A percentile compares a stretch with the other conserved stretches of the same genome.
phyloP scores from a whole-genome alignment of 495 filamentous ascomycete species.

The Tuber magnatum region DNA sequence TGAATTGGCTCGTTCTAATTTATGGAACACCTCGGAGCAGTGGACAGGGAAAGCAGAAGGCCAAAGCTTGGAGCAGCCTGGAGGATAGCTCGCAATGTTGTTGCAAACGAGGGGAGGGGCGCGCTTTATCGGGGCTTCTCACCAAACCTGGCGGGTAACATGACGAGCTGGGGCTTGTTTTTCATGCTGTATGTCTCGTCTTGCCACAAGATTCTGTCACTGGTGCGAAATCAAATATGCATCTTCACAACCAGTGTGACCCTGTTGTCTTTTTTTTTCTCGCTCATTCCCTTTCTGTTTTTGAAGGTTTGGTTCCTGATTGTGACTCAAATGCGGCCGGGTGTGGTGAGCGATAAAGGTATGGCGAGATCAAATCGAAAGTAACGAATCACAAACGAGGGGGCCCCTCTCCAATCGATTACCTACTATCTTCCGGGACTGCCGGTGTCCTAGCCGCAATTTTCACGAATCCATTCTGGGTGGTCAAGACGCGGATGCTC shows the following conservation, averaged over 20 bases:
- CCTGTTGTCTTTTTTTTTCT: not conserved
- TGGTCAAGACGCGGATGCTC: slow-evolving; percentile 96
- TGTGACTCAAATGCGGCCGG: slow-evolving; percentile 23
- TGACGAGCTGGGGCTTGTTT: slow-evolving; percentile 83
- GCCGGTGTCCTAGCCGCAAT: slow-evolving; percentile 70
- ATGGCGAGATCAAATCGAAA: slow-evolving; percentile 41
- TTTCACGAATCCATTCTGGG: slow-evolving; percentile 94
- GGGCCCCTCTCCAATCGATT: slow-evolving; percentile 62
- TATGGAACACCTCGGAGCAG: slow-evolving; percentile 12
- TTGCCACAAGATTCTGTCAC: slow-evolving; percentile 7
- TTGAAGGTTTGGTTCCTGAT: slow-evolving; percentile 30
- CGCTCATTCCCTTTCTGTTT: not conserved
- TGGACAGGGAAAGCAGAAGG: slow-evolving; percentile 32
- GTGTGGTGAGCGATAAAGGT: slow-evolving; percentile 23
- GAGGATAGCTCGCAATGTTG: slow-evolving; percentile 52
- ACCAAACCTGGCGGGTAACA: slow-evolving; percentile 87
- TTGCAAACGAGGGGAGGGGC: slow-evolving; percentile 50
- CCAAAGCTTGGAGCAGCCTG: slow-evolving; percentile 49
- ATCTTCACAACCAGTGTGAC: not conserved
- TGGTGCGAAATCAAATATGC: slow-evolving; percentile 1
- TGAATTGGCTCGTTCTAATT: not conserved
- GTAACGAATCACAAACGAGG: slow-evolving; percentile 25
- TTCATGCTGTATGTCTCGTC: slow-evolving; percentile 59
- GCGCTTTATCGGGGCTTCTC: slow-evolving; percentile 82
- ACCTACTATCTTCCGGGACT: slow-evolving; percentile 69